Conservation (phyloP, 73 alveolate genomes). For the Blepharisma japonicum region DNA sequence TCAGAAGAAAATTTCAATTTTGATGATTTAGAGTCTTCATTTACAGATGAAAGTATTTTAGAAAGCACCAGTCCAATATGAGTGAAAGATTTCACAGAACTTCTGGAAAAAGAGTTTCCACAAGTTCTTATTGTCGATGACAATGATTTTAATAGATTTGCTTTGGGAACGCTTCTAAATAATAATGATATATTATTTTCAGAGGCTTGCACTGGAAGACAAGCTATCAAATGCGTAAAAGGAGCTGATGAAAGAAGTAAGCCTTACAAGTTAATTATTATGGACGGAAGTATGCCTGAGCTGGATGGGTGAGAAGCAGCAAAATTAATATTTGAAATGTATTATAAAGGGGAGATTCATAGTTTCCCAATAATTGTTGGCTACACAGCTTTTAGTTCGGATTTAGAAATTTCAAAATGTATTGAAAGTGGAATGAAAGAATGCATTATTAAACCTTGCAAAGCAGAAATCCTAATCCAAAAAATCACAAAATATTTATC, state of each 20-base stretch:
- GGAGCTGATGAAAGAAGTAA: not conserved
- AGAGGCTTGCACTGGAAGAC: constrained; percentile 7
- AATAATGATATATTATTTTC: not conserved
- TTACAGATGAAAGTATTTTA: not conserved
- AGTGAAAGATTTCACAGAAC: not conserved
- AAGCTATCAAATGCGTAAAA: not conserved
- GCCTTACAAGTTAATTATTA: not conserved
- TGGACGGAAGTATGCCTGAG: constrained; percentile 21
- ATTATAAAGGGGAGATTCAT: not conserved
- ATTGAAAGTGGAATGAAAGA: constrained; percentile 4
- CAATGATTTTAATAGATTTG: not conserved
- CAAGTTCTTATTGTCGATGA: not conserved
- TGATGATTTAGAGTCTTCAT: not conserved
- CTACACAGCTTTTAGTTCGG: constrained; percentile 20
- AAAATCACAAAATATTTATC: not conserved
- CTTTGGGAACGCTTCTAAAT: not conserved
- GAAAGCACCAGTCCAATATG: not conserved
- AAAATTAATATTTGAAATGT: not conserved
- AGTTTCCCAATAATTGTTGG: not conserved
- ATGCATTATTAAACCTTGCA: not conserved
- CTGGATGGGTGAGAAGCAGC: constrained; percentile 14
- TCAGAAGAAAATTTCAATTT: not conserved
- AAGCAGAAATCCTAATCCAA: not conserved
- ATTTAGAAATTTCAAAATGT: not conserved
- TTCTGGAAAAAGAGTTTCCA: not conserved